Percentiles rank a stretch among this genome's conserved stretches.
Conservation (phyloP, 208 protist species). For the Acanthamoeba triangularis region DNA sequence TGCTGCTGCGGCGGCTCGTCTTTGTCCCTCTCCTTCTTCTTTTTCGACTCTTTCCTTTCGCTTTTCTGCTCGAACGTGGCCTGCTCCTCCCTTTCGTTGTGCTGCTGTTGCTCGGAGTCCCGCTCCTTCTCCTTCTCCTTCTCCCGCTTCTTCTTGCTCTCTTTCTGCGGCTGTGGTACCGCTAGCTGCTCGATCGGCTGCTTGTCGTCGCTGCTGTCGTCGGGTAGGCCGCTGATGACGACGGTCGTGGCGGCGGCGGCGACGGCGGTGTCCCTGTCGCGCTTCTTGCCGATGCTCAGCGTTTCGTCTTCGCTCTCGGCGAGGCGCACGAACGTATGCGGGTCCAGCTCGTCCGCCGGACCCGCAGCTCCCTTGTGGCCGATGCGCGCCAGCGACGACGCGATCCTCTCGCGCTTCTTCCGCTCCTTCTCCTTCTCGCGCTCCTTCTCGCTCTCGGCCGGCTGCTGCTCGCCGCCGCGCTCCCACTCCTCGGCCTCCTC, state of each 20-base stretch:
- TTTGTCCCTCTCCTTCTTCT: constrained; percentile 73
- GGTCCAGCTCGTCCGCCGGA: background rate
- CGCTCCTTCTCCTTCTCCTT: constrained; percentile 2
- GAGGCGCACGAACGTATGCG: background rate
- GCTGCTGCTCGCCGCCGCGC: background rate
- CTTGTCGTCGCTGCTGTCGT: background rate
- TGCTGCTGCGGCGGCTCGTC: background rate
- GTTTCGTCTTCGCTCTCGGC: constrained; percentile 11
- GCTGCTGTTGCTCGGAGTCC: background rate
- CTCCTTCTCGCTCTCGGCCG: background rate
- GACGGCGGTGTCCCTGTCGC: background rate
- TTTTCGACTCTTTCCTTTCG: constrained; percentile 72
- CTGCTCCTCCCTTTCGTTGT: background rate
- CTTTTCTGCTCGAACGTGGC: background rate
- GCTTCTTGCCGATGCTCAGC: background rate
- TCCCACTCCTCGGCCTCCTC: background rate
- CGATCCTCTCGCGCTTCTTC: background rate
- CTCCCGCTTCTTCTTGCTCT: background rate
- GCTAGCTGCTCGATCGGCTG: background rate
- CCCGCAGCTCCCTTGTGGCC: background rate
- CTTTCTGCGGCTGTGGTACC: background rate
- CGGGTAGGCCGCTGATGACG: background rate
- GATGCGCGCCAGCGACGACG: background rate
- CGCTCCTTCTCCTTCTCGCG: background rate
- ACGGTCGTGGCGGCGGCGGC: background rate